Percentiles rank a stretch among this genome's conserved stretches.
These are phyloP conservation scores for Thraustochytrium striatum DNA, from an alignment of 352 stramenopile species.

Conservation along the genomic window DNA sequence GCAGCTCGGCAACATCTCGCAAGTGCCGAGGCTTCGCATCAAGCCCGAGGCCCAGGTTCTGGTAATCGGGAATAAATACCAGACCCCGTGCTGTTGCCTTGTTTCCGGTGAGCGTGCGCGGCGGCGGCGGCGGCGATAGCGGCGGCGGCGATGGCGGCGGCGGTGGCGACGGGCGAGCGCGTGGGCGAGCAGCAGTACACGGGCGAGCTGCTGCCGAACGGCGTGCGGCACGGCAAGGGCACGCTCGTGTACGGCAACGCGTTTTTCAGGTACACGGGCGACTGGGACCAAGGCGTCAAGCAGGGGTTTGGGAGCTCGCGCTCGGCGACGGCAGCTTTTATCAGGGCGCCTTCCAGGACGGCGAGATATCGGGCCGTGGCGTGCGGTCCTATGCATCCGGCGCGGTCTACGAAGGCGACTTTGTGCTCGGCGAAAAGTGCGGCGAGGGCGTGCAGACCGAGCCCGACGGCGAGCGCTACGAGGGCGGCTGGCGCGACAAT, in stretches of 20 bases:
- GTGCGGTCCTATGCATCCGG: slow-evolving; percentile 62
- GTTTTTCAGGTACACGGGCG: slow-evolving; percentile 57
- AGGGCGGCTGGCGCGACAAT: slow-evolving; percentile 55
- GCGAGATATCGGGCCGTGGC: slow-evolving; percentile 70
- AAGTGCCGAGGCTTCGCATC: no score
- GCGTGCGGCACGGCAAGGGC: slow-evolving; percentile 52
- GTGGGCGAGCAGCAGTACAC: slow-evolving; percentile 28
- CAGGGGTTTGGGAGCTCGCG: slow-evolving; percentile 63
- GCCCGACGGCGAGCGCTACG: slow-evolving; percentile 56
- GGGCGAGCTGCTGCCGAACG: neutral
- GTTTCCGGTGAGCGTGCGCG: neutral
- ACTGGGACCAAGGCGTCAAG: slow-evolving; percentile 70
- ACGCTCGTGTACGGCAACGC: slow-evolving; percentile 54
- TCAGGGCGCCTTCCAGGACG: slow-evolving; percentile 72
- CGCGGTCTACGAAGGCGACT: slow-evolving; percentile 18
- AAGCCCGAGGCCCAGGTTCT: no score
- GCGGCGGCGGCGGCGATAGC: no score
- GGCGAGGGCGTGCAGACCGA: slow-evolving; percentile 65
- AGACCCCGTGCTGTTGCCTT: no score
- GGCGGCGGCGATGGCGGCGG: neutral
- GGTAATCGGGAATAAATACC: no score
- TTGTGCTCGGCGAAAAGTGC: slow-evolving; percentile 55
- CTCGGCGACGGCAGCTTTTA: slow-evolving; percentile 54
- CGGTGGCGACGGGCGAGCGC: neutral
- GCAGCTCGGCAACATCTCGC: no score